phyloP scores from a whole-genome alignment of 176 grass and related monocot species.

The Oryza glaberrima region DNA sequence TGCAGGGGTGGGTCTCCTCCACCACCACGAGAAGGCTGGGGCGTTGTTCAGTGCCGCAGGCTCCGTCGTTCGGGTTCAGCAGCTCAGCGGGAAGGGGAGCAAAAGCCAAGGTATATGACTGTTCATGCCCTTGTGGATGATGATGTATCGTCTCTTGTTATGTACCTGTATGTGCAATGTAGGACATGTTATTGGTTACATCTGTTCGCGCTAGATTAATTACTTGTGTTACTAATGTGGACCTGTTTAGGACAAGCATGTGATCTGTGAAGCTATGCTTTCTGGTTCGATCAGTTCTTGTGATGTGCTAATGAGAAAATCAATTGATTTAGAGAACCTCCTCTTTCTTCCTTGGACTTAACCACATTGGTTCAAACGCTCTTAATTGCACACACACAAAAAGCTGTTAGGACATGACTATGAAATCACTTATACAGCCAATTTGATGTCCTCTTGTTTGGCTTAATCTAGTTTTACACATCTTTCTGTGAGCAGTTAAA shows the following conservation, averaged over 20 bases:
- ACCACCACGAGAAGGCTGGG: neutral
- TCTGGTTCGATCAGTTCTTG: neutral
- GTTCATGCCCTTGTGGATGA: neutral
- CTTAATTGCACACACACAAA: neutral
- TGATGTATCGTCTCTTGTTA: neutral
- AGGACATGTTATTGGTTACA: neutral
- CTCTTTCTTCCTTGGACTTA: neutral
- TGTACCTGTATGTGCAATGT: neutral
- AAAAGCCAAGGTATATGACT: constrained; percentile 34
- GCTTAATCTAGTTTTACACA: constrained; percentile 12
- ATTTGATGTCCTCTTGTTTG: neutral
- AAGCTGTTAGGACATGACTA: neutral
- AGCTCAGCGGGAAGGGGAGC: neutral
- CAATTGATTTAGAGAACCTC: neutral
- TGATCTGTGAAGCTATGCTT: neutral
- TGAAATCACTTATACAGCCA: neutral
- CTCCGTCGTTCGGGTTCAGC: neutral
- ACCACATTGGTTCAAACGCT: neutral
- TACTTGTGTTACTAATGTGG: neutral
- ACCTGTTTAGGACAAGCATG: neutral
- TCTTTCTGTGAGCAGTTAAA: neutral
- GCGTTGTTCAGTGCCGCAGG: neutral
- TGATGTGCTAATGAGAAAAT: neutral
- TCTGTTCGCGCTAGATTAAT: neutral
- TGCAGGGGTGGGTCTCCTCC: neutral